These are phyloP conservation scores for Agaricus subrufescens DNA, from an alignment of 768 basidiomycete species.

Conservation along the genomic window DNA sequence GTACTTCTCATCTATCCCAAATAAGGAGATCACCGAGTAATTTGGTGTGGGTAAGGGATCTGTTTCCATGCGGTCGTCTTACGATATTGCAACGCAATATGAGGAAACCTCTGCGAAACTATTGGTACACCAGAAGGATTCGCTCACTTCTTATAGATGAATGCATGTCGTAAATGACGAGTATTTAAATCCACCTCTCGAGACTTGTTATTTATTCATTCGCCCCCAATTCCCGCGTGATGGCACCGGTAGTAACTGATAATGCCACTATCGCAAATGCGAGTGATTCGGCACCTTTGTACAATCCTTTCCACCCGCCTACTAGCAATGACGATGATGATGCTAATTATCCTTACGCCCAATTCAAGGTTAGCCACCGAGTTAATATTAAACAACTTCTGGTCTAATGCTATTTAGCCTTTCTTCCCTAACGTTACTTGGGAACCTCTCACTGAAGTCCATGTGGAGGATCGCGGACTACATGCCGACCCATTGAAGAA, in stretches of 20 bases:
- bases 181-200: neutral
- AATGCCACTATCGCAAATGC: slow-evolving; percentile 13
- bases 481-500: slow-evolving; percentile 68
- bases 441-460: slow-evolving; percentile 54
- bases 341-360: slow-evolving; percentile 45
- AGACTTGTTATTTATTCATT: too few relatives aligned
- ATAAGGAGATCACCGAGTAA: too few relatives aligned
- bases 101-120: slow-evolving; percentile 14
- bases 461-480: slow-evolving; percentile 65
- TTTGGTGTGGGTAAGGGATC: neutral
- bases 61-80: slow-evolving; percentile 7
- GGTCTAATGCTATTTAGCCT: slow-evolving; percentile 38
- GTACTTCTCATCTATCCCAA: too few relatives aligned
- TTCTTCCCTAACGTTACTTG: slow-evolving; percentile 58
- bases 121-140: neutral
- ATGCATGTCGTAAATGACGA: neutral
- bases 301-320: slow-evolving; percentile 72
- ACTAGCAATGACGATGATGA: slow-evolving; percentile 46
- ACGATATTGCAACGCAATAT: slow-evolving; percentile 11
- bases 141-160: neutral
- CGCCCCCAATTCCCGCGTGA: slow-evolving; percentile 15
- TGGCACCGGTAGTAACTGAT: slow-evolving; percentile 48
- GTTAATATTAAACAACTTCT: neutral
- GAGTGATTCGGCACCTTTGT: slow-evolving; percentile 21
- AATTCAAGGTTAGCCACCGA: slow-evolving; percentile 47